phyloP scores from a whole-genome alignment of 306 rosid genomes.

The Senna tora region DNA sequence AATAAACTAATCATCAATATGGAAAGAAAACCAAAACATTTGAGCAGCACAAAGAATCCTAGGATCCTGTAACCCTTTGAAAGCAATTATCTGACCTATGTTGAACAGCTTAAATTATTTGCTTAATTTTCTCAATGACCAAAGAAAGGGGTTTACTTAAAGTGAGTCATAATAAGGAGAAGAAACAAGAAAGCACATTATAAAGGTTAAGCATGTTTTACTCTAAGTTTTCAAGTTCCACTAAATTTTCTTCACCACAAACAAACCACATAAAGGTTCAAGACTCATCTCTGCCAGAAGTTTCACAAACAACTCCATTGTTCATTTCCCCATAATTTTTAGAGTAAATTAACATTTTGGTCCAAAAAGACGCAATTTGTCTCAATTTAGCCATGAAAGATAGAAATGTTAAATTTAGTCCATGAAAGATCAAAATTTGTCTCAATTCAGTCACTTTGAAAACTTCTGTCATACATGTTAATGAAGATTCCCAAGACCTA shows the following conservation, averaged over 20 bases:
- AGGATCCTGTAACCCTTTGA: not conserved
- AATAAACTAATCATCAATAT: not conserved
- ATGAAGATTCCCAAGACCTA: too few relatives aligned
- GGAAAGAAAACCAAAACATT: slow-evolving; percentile 21
- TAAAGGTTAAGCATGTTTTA: not conserved
- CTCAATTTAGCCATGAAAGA: too few relatives aligned
- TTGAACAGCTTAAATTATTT: not conserved
- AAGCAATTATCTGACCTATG: slow-evolving; percentile 2
- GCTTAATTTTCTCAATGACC: slow-evolving; percentile 8
- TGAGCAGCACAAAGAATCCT: slow-evolving; percentile 24
- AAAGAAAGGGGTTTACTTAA: slow-evolving; percentile 5
- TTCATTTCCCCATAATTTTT: slow-evolving; percentile 8
- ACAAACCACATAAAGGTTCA: too few relatives aligned
- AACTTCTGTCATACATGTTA: too few relatives aligned
- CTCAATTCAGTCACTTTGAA: too few relatives aligned
- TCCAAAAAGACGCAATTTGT: too few relatives aligned
- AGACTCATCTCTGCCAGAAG: too few relatives aligned
- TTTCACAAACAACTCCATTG: not conserved
- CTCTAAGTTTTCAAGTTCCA: slow-evolving; percentile 3
- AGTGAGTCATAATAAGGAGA: not conserved
- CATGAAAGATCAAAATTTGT: too few relatives aligned
- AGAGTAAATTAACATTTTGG: too few relatives aligned
- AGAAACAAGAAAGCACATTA: not conserved
- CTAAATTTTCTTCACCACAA: slow-evolving; percentile 27
- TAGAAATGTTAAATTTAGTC: too few relatives aligned